Evolutionary conservation across 1,139 yeast species (phyloP).

Genomic region (Suhomyces choctaworum): DNA sequence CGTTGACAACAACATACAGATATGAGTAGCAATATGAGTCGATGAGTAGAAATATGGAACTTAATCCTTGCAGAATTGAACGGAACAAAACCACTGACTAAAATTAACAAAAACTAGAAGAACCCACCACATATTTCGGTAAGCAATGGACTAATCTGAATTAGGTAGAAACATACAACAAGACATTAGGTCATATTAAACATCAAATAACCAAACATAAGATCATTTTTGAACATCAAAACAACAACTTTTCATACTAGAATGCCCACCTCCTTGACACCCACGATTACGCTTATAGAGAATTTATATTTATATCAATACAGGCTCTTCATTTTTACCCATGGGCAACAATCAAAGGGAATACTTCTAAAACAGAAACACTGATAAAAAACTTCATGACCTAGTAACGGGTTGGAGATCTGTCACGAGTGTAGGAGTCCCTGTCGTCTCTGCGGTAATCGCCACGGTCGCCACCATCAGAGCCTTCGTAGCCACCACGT

Average conservation of each 20-base stretch:
- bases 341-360: slow-evolving; percentile 10
- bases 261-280: background rate
- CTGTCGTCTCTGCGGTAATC: slow-evolving; percentile 38
- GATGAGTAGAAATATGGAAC: no score
- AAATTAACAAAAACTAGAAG: no score
- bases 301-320: slow-evolving; percentile 13
- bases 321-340: slow-evolving; percentile 12
- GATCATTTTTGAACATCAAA: no score
- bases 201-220: no score
- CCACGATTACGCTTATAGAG: slow-evolving; percentile 11
- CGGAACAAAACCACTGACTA: no score
- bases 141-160: no score
- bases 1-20: no score
- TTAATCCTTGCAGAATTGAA: no score
- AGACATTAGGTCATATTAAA: no score
- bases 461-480: slow-evolving; percentile 41
- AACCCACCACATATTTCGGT: no score
- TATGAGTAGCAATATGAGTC: no score
- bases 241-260: background rate
- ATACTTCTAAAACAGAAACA: slow-evolving; percentile 11
- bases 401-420: slow-evolving; percentile 59
- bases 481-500: slow-evolving; percentile 24
- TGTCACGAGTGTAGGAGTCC: slow-evolving; percentile 53
- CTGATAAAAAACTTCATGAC: slow-evolving; percentile 6
- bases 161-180: no score